Evolutionary conservation across 192 early-diverging fungal genomes (phyloP).

Genomic region (Linnemannia exigua): DNA sequence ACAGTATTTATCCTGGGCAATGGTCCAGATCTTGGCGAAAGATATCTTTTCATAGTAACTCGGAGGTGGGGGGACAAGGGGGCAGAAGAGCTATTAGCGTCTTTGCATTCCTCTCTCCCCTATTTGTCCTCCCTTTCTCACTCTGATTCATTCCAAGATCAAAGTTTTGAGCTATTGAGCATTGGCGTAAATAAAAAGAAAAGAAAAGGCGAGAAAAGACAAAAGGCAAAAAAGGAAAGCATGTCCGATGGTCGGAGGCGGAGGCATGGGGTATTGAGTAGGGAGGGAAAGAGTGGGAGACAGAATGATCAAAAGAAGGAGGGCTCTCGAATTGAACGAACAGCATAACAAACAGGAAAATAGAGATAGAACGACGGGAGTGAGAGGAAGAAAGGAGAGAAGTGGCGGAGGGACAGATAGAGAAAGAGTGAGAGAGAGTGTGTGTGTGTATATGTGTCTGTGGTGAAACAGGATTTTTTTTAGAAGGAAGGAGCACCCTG

Average conservation of each 20-base stretch:
- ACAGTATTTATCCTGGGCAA: not conserved
- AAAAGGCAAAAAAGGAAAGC: conserved; percentile 1
- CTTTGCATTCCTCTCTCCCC: not conserved
- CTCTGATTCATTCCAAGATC: not conserved
- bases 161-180: not conserved
- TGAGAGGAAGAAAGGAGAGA: not conserved
- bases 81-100: not conserved
- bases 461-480: not conserved
- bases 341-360: not conserved
- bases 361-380: not conserved
- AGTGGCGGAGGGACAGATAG: not conserved
- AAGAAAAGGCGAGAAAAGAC: not conserved
- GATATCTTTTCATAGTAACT: not conserved
- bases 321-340: not conserved
- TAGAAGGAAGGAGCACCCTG: not conserved
- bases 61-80: not conserved
- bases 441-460: no score
- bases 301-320: not conserved
- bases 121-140: not conserved
- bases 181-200: not conserved
- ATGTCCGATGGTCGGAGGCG: not conserved
- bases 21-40: not conserved
- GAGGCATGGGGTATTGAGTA: no score
- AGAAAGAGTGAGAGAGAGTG: no score
- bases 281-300: not conserved